Base-by-base conservation (phyloP, 1,139 yeast species). In the Zygosaccharomyces sapae region DNA sequence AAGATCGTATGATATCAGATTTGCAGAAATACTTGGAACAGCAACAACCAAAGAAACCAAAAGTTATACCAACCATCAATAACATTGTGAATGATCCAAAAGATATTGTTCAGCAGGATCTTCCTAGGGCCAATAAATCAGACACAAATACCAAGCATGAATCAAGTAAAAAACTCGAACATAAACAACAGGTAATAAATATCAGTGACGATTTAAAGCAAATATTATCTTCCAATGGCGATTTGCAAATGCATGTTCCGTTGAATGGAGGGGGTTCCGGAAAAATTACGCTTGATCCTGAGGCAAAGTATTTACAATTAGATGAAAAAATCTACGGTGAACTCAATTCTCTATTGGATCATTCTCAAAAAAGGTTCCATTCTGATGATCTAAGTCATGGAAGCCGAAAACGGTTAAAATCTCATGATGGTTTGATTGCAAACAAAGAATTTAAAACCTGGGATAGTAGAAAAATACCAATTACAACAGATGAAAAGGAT, bases 1-100 rank as follows among this genome's bases (percentile, higher is more conserved):
- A 51, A 7, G 50, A 48, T 6, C 35, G 35, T 8, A 47, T 58
- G 54, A 52, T 56, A n/a, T 43, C 33, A 24, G 58, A 50, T 41
- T 33, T 56, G 25, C 38, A 55, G 43, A 47, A 43, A 34, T 53
- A 55, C 50, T 30, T 54, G 33, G 31, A 30, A 44, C 34, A 33
- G 13, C 25, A 35, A 38, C 43, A 33, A 33, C 19, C 27, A 33
- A 38, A 39, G n/a, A 7, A 18, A 38, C 10, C 36, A 20, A 12
- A 38, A 25, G 8, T 19, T 29, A 35, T 22, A 36, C 34, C 24
- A 31, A 31, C 34, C 34, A 31, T 31, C 8, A 31, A 31, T 3
- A 31, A 31, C 8, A 31, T 31, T 8, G 19, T 31, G 8, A 31
- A 31, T 31, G 34, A 13, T 12, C 18, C 34, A 36, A 5, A 29